phyloP scores from a whole-genome alignment of 176 grass and related monocot species.

The Oryza rufipogon region DNA sequence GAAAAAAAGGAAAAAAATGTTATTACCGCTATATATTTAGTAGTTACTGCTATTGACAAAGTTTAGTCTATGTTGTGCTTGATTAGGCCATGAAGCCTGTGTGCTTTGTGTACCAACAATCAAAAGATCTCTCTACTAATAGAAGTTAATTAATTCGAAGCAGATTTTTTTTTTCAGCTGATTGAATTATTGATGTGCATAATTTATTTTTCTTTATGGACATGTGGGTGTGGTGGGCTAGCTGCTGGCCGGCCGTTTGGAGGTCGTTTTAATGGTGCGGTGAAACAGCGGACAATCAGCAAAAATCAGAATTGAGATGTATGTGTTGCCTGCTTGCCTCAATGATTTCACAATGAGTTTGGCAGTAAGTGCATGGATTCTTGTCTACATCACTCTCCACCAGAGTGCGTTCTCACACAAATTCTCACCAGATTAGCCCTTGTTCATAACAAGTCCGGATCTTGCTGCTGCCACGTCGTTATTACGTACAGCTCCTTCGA shows the following conservation, averaged over 20 bases:
- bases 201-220: not conserved
- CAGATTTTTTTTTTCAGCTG: not conserved
- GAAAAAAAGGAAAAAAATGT: not conserved
- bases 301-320: not conserved
- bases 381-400: not conserved
- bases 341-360: not conserved
- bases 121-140: not conserved
- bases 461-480: slow-evolving; percentile 29
- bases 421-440: slow-evolving; percentile 27
- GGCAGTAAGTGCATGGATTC: not conserved
- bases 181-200: not conserved
- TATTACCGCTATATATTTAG: not conserved
- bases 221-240: not conserved
- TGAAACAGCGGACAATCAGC: not conserved
- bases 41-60: not conserved
- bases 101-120: slow-evolving; percentile 21
- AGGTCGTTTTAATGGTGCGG: slow-evolving; percentile 30
- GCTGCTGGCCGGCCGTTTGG: slow-evolving; percentile 29
- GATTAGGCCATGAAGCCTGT: slow-evolving; percentile 14
- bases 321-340: not conserved
- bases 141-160: not conserved
- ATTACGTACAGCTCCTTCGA: not conserved
- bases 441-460: slow-evolving; percentile 10
- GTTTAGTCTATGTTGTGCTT: slow-evolving; percentile 19
- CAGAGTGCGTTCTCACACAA: not conserved